A percentile compares a stretch with the other conserved stretches of the same genome.
phyloP scores from a whole-genome alignment of 1,139 yeast species.

The Kodamaea arcana region DNA sequence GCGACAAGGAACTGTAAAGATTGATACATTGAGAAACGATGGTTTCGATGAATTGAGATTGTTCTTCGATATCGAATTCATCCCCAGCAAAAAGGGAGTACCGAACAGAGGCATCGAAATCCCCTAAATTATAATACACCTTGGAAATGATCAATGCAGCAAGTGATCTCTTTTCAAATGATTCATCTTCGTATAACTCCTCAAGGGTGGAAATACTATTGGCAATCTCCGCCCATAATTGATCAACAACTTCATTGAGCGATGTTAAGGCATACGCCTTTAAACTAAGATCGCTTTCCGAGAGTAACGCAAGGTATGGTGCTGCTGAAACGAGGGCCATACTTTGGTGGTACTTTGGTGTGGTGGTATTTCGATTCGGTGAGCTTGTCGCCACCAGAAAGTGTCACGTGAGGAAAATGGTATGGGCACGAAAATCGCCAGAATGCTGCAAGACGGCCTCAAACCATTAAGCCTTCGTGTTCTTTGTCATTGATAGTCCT shows the following conservation, averaged over 20 bases:
- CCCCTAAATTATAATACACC: constrained; percentile 93
- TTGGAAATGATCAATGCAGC: constrained; percentile 94
- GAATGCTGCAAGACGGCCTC: too few species aligned
- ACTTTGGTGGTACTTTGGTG: constrained; percentile 2
- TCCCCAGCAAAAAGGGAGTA: constrained; percentile 85
- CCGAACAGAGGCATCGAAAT: constrained; percentile 84
- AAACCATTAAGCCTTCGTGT: too few species aligned
- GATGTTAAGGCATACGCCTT: constrained; percentile 84
- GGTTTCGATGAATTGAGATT: constrained; percentile 87
- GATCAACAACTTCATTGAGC: constrained; percentile 79
- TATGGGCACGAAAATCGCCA: too few species aligned
- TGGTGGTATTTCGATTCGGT: background rate
- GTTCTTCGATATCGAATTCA: constrained; percentile 68
- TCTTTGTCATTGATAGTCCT: too few species aligned
- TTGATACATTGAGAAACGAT: constrained; percentile 91
- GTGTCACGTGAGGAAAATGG: background rate
- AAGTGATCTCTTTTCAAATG: constrained; percentile 69
- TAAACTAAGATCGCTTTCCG: constrained; percentile 73
- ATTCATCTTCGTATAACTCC: constrained; percentile 81
- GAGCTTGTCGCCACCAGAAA: background rate
- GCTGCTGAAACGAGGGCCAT: constrained; percentile 78
- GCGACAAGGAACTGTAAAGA: constrained; percentile 67
- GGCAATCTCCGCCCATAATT: constrained; percentile 96
- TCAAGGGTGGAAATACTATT: constrained; percentile 84
- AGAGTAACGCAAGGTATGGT: constrained; percentile 82